A percentile compares a stretch with the other conserved stretches of the same genome.
Conservation (phyloP, 495 filamentous ascomycete species). For the Penicillium angulare region DNA sequence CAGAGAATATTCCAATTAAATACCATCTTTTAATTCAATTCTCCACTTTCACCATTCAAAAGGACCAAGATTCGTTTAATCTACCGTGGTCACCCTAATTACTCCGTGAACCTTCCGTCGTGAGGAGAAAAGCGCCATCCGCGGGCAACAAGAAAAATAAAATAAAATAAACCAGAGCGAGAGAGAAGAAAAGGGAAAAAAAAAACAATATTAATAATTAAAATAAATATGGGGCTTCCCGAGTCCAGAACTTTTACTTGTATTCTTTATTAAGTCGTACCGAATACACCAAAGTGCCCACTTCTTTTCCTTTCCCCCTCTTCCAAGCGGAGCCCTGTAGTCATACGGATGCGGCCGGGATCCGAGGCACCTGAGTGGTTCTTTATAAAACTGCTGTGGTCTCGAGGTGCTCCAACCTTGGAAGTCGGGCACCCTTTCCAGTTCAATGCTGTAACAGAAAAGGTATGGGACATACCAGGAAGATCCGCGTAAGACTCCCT, state of each 20-base stretch:
- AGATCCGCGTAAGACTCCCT: neutral
- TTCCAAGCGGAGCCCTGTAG: neutral
- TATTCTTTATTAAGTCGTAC: constrained; percentile 6
- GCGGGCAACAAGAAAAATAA: neutral
- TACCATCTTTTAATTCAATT: neutral
- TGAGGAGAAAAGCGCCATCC: constrained; percentile 11
- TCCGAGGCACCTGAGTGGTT: neutral
- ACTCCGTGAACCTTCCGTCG: too few species aligned
- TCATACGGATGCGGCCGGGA: constrained; percentile 6
- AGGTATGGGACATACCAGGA: constrained; percentile 4
- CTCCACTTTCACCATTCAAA: too few species aligned
- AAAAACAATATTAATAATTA: neutral
- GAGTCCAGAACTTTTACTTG: too few species aligned
- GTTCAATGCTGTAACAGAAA: neutral
- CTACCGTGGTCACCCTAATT: too few species aligned
- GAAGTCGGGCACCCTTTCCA: neutral
- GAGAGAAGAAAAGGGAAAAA: neutral
- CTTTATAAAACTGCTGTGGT: too few species aligned
- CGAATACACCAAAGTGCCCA: too few species aligned
- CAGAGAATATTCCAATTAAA: neutral
- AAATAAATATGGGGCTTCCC: constrained; percentile 9
- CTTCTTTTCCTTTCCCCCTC: neutral
- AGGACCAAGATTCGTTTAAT: too few species aligned
- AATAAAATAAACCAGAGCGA: neutral
- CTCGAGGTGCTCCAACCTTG: too few species aligned